Evolutionary conservation across 2,329 filamentous ascomycete species (phyloP).

Genomic region (Anthostomella pinea): DNA sequence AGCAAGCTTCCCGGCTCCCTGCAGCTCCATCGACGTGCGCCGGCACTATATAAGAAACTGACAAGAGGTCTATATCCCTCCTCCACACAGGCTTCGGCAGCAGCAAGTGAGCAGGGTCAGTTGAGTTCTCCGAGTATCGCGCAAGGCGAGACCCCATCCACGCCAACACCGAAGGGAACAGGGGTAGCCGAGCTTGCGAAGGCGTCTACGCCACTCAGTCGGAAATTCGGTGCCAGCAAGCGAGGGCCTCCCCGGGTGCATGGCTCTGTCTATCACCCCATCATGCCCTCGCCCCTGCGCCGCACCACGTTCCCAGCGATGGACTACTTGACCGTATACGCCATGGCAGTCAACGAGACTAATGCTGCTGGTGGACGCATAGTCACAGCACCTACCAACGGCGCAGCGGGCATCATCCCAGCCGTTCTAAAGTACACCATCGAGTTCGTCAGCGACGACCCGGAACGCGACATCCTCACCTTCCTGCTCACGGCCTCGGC

Average conservation of each 20-base stretch:
- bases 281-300: constrained; percentile 43
- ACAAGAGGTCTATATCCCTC: constrained; percentile 46
- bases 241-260: constrained; percentile 40
- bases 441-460: constrained; percentile 49
- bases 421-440: constrained; percentile 49
- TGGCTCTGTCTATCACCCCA: constrained; percentile 44
- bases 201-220: constrained; percentile 11
- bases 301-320: constrained; percentile 48
- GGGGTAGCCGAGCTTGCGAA: constrained; percentile 5
- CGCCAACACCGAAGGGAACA: constrained; percentile 2
- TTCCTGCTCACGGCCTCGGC: constrained; percentile 49
- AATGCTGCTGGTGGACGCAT: constrained; percentile 50
- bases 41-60: constrained; percentile 42
- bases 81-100: constrained; percentile 20
- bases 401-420: constrained; percentile 50
- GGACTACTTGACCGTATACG: constrained; percentile 50
- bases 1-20: constrained; percentile 44
- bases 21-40: constrained; percentile 46
- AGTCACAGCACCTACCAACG: constrained; percentile 50
- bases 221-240: constrained; percentile 22
- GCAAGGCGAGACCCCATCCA: neutral
- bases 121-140: constrained; percentile 14
- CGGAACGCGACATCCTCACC: constrained; percentile 46
- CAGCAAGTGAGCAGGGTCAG: constrained; percentile 10
- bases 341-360: constrained; percentile 52